Evolutionary conservation across 768 basidiomycete genomes (phyloP), one percentile per base, ranked within the genome.

Genomic region (Kwoniella pini): DNA sequence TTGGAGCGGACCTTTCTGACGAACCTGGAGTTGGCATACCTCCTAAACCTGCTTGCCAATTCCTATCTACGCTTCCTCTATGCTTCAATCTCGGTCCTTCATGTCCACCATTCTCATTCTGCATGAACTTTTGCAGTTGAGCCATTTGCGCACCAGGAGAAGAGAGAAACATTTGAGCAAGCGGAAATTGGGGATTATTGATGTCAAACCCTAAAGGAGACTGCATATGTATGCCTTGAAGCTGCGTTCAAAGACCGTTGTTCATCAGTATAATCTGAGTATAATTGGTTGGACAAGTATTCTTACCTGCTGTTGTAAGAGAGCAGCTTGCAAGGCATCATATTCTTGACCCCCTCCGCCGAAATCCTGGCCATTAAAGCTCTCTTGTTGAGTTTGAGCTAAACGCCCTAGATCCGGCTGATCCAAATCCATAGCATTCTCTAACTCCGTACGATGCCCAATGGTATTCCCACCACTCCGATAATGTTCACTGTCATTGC

Each of bases 1-100:
- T 31, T 26, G 15, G 38, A n/a, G 12, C 28, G 21, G 33, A 19
- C 46, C 33, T 33, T 21, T 4, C 62, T 19, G 50, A 22, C 84
- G 69, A 68, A 88, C 87, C 81, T 70, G 87, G 88, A 24, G 89
- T 89, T 6, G 86, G 86, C 40, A 90, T 66, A 43, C 70, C 65
- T 19, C 53, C 68, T 6, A 62, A 9, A 13, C 60, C 57, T 5
- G 48, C 48, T 11, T 42, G n/a, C 64, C 64, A 62, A 24, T 21
- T 21, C 42, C 28, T 33, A 40, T 58, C 48, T 12, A 58, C n/a
- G 45, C 46, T 58, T 12, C 48, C 46, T 27, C 46, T 26, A 22
- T 58, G 45, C 44, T 28, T 48, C 17, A 22, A 10, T 17, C 22
- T 30, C 17, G 11, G 30, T 50, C 17, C 48, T n/a, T 59, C 45